Conservation (phyloP, 352 stramenopile genomes). For the Albugo candida region DNA sequence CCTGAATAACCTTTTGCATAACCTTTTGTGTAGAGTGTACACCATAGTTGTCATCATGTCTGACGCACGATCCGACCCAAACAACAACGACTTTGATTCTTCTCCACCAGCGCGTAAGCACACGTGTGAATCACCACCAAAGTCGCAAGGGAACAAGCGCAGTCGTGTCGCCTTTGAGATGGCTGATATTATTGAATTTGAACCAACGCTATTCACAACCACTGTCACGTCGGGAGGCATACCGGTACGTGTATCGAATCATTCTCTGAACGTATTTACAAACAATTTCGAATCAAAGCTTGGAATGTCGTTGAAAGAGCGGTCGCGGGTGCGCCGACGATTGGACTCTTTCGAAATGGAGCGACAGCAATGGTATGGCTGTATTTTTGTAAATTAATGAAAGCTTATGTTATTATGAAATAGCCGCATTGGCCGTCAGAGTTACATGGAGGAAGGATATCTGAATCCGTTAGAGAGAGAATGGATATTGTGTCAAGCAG, state of each 20-base stretch:
- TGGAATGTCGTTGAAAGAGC: conserved; percentile 55
- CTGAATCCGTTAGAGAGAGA: conserved; percentile 56
- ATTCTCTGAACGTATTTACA: background rate
- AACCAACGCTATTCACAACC: conserved; percentile 66
- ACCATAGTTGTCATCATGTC: no score
- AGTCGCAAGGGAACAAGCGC: conserved; percentile 34
- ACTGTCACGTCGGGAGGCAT: conserved; percentile 60
- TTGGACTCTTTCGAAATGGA: conserved; percentile 67
- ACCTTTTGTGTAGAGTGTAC: no score
- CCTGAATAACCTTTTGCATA: no score
- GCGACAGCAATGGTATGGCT: conserved; percentile 37
- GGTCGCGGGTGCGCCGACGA: conserved; percentile 43
- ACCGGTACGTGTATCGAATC: conserved; percentile 12
- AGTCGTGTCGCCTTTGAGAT: conserved; percentile 53
- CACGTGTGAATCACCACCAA: background rate
- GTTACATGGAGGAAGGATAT: conserved; percentile 77
- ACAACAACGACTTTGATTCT: no score
- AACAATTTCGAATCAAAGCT: conserved; percentile 10
- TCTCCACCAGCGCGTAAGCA: no score
- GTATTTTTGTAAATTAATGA: background rate
- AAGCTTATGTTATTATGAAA: background rate
- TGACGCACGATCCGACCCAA: no score
- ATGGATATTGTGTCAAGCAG: conserved; percentile 51
- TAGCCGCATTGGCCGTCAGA: conserved; percentile 49
- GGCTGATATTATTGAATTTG: conserved; percentile 73